Evolutionary conservation across 306 rosid genomes (phyloP), one percentile per base, ranked within the genome.

Genomic region (Alnus rubra): DNA sequence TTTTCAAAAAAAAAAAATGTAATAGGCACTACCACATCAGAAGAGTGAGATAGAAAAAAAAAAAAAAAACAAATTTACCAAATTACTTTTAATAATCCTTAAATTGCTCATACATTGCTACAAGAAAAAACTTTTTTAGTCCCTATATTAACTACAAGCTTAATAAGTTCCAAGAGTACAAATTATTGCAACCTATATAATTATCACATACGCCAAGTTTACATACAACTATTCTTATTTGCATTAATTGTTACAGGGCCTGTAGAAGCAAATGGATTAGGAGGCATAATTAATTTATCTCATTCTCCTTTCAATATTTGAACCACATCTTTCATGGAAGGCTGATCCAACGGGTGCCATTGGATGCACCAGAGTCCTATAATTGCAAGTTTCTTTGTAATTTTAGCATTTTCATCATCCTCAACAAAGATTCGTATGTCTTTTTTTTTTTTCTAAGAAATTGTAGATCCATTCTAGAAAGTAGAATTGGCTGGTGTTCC

Each of bases 341-440:
- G 90, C 4, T 87, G 87, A 18, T 87, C 74, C 5, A 59, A 33
- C 0, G 87, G 86, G 9, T 86, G 75, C 87, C 87, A 86, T 9
- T 86, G 84, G 16, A 86, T 81, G 68, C 86, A 86, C 89, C 87
- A 86, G 3, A 86, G 82, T 37, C 87, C 89, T 0, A 83, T 84
- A 39, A 81, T 49, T 2, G 86, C 84, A 0, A 87, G 71, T 73
- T 69, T 84, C 54, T 81, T 81, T 16, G 76, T 82, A 62, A 81
- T 79, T 10, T 37, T 69, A 2, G 37, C 14, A 18, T 76, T 74
- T 48, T 55, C 78, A 73, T 42, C 28, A 23, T 23, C 28, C 28
- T 23, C 28, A 23, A 23, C 28, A 23, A 23, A 23, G 28, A 23
- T 23, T 9, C 23, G 63, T 0, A 81, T 9, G 5, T 78, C 80